Base-by-base conservation (phyloP, 805 yeast genomes). In the Pichia insulana region DNA sequence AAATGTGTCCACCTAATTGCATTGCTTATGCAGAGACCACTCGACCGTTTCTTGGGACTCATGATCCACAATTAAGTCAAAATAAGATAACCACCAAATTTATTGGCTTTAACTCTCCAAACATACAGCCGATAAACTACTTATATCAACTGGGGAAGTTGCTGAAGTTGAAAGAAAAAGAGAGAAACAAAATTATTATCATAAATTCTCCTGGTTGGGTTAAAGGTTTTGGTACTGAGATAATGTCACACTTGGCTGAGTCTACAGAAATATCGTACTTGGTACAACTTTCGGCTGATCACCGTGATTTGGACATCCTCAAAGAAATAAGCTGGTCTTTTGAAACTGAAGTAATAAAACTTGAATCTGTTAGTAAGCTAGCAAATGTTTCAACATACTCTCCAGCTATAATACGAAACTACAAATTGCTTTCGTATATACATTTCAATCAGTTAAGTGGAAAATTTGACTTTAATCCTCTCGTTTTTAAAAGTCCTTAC, bases 171-270 rank as follows among this genome's bases (percentile, higher is more conserved):
- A 26, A 53, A 37, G 41, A 56, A 53, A 53, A 53, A 38, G 16
- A 22, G 7, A 38, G 30, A 13, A 34, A 35, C 36, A 34, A 37
- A 12, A 11, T 42, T 6, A 42, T 45, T 3, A 58, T 88, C 1
- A 69, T 89, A 4, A 88, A 88, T 53, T 75, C 89, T 1, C 90
- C 96, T 0, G 96, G 96, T 0, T 88, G 96, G 96, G 74, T 87
- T 26, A 84, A 83, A 59, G 97, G 96, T 0, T 78, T 76, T 48
- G 97, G 97, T 0, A 67, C 80, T 13, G 80, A 77, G 37, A 61
- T 88, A 8, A 65, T 84, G n/a, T 65, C 61, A 13, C 63, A 68
- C 22, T 61, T 83, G 2, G 64, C 78, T 2, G 46, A 52, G 0
- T 45, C 58, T 9, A 58, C 74, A 2, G 60, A 66, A 20, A 85